Evolutionary conservation across 441 rosid genomes (phyloP).

Genomic region (Gossypium laxum): DNA sequence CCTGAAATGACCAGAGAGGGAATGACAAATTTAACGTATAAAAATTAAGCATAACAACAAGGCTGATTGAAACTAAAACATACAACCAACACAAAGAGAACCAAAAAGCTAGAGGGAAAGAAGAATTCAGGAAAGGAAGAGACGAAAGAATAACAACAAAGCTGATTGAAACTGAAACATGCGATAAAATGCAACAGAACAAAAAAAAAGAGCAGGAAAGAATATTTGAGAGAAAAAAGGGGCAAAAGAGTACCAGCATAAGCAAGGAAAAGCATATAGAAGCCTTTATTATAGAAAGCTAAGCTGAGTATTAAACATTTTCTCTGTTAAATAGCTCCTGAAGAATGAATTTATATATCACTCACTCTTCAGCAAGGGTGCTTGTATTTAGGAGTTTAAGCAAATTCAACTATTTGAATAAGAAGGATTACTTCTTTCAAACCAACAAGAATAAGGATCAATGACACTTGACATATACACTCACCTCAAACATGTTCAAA

Average conservation of each 20-base stretch:
- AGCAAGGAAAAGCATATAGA: background rate
- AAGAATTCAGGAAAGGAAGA: background rate
- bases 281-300: constrained; percentile 1
- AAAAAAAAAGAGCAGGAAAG: background rate
- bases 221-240: background rate
- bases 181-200: background rate
- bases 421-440: background rate
- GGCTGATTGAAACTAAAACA: background rate
- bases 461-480: constrained; percentile 18
- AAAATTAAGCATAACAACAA: constrained; percentile 14
- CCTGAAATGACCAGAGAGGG: constrained; percentile 38
- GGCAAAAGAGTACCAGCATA: background rate
- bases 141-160: constrained; percentile 3
- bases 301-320: background rate
- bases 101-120: background rate
- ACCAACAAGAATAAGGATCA: background rate
- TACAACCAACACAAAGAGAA: background rate
- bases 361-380: background rate
- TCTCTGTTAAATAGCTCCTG: background rate
- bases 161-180: background rate
- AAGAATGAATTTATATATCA: background rate
- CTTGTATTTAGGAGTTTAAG: background rate
- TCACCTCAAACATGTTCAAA: constrained; percentile 97
- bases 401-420: constrained; percentile 4
- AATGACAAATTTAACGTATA: constrained; percentile 11